Evolutionary conservation across 2,329 filamentous ascomycete genomes (phyloP).

Genomic region (Ophiostoma ips): DNA sequence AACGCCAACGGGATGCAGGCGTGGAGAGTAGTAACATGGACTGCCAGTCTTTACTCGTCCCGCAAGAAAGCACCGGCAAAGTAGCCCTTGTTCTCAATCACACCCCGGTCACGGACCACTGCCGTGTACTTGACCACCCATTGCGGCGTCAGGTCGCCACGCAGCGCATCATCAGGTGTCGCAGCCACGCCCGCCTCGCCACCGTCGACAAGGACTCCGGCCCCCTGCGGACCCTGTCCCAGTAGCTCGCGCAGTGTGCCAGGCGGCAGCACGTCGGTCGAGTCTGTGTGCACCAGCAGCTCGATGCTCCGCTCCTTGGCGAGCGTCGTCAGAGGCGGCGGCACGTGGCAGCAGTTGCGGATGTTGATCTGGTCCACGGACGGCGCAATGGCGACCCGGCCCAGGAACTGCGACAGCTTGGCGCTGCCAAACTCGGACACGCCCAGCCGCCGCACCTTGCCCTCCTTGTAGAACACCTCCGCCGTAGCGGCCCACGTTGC

Average conservation of each 20-base stretch:
- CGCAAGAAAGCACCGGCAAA: conserved; percentile 71
- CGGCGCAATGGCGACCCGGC: conserved; percentile 56
- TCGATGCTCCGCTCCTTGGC: conserved; percentile 77
- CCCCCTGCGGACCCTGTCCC: conserved; percentile 56
- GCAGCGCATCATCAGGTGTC: conserved; percentile 38
- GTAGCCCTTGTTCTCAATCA: conserved; percentile 97
- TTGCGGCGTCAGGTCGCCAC: conserved; percentile 68
- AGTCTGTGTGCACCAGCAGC: conserved; percentile 85
- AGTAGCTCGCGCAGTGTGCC: conserved; percentile 78
- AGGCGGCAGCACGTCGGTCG: conserved; percentile 74
- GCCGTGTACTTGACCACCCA: conserved; percentile 98
- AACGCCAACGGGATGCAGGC: conserved; percentile 5
- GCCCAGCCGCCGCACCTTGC: conserved; percentile 62
- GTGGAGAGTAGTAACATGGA: not conserved
- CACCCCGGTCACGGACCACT: conserved; percentile 81
- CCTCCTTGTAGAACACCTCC: conserved; percentile 58
- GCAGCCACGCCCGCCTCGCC: conserved; percentile 18
- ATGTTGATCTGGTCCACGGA: conserved; percentile 93
- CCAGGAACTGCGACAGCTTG: conserved; percentile 64
- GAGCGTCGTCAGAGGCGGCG: conserved; percentile 69
- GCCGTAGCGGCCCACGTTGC: conserved; percentile 52
- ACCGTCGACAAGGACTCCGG: conserved; percentile 51
- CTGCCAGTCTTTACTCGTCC: conserved; percentile 20
- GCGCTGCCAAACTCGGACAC: conserved; percentile 84
- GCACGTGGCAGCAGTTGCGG: conserved; percentile 89